phyloP scores from a whole-genome alignment of 208 protist species.

The Phytomonas francai region DNA sequence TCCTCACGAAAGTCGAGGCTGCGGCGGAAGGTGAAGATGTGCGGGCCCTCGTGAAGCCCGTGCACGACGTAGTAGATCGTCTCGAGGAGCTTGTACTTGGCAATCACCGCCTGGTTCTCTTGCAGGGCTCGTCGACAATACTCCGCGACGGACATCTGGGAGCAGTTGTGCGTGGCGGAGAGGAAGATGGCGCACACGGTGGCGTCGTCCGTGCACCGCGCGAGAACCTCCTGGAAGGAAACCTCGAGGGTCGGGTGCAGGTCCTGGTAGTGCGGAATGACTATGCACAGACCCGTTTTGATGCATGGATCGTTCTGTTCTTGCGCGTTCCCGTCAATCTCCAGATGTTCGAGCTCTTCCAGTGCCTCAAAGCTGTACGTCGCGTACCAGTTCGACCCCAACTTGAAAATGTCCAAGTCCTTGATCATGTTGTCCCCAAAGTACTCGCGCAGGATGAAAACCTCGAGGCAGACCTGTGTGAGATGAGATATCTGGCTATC shows the following conservation, averaged over 20 bases:
- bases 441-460: conserved; percentile 77
- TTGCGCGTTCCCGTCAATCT: conserved; percentile 11
- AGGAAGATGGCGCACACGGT: conserved; percentile 57
- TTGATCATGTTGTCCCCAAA: conserved; percentile 52
- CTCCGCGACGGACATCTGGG: conserved; percentile 31
- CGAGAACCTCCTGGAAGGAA: conserved; percentile 28
- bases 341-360: conserved; percentile 23
- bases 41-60: conserved; percentile 58
- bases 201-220: conserved; percentile 18
- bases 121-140: conserved; percentile 42
- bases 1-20: conserved; percentile 82
- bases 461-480: conserved; percentile 56
- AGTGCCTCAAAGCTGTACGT: conserved; percentile 57
- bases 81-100: conserved; percentile 21
- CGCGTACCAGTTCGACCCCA: conserved; percentile 41
- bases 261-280: conserved; percentile 51
- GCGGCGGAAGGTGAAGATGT: conserved; percentile 90
- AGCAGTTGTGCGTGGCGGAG: conserved; percentile 34
- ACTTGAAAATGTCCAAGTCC: conserved; percentile 55
- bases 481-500: conserved; percentile 65
- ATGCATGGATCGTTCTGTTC: conserved; percentile 6
- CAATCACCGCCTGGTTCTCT: conserved; percentile 25
- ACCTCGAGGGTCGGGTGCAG: conserved; percentile 24
- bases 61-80: conserved; percentile 70
- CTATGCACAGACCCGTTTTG: conserved; percentile 37